These are phyloP conservation scores for Colletotrichum euphorbiae DNA, from an alignment of 2,329 filamentous ascomycete species.

Conservation along the genomic window DNA sequence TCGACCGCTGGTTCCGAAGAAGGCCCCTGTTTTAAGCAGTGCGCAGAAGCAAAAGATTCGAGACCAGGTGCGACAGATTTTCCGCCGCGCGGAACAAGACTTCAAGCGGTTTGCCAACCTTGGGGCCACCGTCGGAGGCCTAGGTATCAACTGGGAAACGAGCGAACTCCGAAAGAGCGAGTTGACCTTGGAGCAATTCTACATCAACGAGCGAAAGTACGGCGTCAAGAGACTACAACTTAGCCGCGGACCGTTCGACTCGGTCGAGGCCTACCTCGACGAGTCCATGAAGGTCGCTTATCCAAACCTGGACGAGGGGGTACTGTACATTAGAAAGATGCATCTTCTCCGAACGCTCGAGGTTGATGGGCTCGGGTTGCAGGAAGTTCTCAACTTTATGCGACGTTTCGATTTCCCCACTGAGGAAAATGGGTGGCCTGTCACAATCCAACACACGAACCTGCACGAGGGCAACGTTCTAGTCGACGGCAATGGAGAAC, in stretches of 20 bases:
- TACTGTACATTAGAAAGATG: background rate
- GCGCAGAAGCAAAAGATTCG: background rate
- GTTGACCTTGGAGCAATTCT: background rate
- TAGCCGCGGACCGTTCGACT: background rate
- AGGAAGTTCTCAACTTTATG: conserved; percentile 7
- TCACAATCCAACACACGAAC: conserved; percentile 29
- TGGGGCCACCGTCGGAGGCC: background rate
- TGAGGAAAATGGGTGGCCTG: conserved; percentile 16
- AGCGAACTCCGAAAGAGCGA: background rate
- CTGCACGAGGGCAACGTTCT: conserved; percentile 32
- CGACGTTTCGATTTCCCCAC: background rate
- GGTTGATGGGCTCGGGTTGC: background rate
- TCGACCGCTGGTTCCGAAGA: background rate
- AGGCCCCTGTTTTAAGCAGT: background rate
- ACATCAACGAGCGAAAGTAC: background rate
- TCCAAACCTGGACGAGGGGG: background rate
- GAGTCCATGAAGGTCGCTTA: background rate
- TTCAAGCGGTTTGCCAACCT: background rate
- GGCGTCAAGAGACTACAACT: background rate
- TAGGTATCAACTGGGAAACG: background rate
- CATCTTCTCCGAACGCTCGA: background rate
- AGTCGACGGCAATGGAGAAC: background rate
- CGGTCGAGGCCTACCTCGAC: background rate
- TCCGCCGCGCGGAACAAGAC: background rate
- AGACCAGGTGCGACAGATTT: background rate